A percentile compares a stretch with the other conserved stretches of the same genome.
These are phyloP conservation scores for Dovyalis caffra DNA, from an alignment of 345 rosid genomes.

Conservation along the genomic window DNA sequence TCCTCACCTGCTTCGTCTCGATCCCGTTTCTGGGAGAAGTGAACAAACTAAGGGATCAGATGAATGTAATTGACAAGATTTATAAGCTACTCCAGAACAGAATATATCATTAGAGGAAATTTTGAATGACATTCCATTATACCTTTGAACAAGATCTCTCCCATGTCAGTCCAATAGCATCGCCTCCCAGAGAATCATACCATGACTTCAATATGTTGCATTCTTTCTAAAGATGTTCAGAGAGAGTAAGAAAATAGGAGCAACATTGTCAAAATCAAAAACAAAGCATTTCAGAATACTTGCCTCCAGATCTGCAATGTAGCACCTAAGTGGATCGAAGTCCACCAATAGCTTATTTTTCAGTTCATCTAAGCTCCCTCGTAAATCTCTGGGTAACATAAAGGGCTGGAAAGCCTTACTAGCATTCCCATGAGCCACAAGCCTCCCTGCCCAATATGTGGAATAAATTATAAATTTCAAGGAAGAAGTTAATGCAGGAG, in stretches of 20 bases:
- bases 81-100: background rate
- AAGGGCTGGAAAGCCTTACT: slow-evolving; percentile 62
- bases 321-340: slow-evolving; percentile 75
- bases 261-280: background rate
- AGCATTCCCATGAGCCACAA: slow-evolving; percentile 63
- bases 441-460: slow-evolving; percentile 51
- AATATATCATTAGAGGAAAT: background rate
- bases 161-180: slow-evolving; percentile 85
- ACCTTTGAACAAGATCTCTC: slow-evolving; percentile 60
- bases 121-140: slow-evolving; percentile 10
- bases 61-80: background rate
- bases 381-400: slow-evolving; percentile 52
- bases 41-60: background rate
- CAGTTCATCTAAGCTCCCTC: slow-evolving; percentile 50
- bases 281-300: slow-evolving; percentile 15
- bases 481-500: background rate
- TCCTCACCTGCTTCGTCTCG: slow-evolving; percentile 45
- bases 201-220: slow-evolving; percentile 62
- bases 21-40: slow-evolving; percentile 57
- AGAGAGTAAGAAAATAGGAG: slow-evolving; percentile 14
- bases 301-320: slow-evolving; percentile 68
- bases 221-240: slow-evolving; percentile 47
- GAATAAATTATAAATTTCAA: background rate
- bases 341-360: slow-evolving; percentile 60
- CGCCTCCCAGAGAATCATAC: slow-evolving; percentile 88